These are phyloP conservation scores for Eucalyptus urophylla DNA, from an alignment of 345 rosid species.

Conservation along the genomic window DNA sequence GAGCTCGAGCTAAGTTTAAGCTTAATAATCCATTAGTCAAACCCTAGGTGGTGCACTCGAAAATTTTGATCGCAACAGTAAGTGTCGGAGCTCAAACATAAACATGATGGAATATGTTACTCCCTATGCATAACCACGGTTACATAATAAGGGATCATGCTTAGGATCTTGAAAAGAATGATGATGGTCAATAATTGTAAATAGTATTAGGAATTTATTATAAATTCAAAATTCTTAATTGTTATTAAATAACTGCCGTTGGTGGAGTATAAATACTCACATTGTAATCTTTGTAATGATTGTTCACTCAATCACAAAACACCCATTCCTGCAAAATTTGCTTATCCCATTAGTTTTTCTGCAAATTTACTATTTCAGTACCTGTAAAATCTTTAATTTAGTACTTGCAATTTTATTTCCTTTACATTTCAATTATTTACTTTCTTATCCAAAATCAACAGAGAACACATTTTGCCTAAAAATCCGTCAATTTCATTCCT, in stretches of 20 bases:
- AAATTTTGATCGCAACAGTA: too few relatives aligned
- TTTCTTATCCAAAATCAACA: not conserved
- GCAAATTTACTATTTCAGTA: not conserved
- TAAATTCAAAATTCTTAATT: not conserved
- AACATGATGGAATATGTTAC: not conserved
- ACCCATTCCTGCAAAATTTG: not conserved
- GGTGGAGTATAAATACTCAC: not conserved
- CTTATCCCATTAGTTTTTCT: not conserved
- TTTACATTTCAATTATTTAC: not conserved
- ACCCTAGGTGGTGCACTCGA: rapidly evolving
- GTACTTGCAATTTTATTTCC: not conserved
- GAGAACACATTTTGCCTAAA: not conserved
- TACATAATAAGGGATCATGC: not conserved
- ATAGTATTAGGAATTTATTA: not conserved
- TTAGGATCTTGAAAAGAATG: not conserved
- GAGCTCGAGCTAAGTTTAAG: too few relatives aligned
- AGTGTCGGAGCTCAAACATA: not conserved
- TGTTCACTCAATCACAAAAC: not conserved
- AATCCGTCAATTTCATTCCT: not conserved
- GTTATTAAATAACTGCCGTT: too few relatives aligned
- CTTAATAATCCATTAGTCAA: too few relatives aligned
- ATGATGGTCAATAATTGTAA: too few relatives aligned
- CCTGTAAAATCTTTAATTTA: not conserved
- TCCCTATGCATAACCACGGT: not conserved
- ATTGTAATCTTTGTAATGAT: not conserved